phyloP scores from a whole-genome alignment of 2,329 filamentous ascomycete species.

The Sporothrix curviconia region DNA sequence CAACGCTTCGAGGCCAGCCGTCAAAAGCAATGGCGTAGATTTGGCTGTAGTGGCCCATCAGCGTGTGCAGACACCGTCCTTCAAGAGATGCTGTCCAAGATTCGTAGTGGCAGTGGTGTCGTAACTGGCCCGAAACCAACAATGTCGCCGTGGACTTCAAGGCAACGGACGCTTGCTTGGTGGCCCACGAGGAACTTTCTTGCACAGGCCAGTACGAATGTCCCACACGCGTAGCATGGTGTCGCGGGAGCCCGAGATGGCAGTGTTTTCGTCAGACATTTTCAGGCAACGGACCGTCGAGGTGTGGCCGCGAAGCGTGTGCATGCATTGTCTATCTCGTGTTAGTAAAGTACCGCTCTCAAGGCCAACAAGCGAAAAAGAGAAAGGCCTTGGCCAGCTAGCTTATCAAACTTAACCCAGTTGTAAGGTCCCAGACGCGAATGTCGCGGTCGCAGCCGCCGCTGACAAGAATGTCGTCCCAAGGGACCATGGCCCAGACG shows the following conservation, averaged over 20 bases:
- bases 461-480: slow-evolving; percentile 90
- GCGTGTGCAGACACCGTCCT: slow-evolving; percentile 81
- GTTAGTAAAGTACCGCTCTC: too few relatives aligned
- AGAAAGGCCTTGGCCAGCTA: too few relatives aligned
- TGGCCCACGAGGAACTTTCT: slow-evolving; percentile 89
- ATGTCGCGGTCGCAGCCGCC: slow-evolving; percentile 96
- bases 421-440: slow-evolving; percentile 91
- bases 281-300: slow-evolving; percentile 95
- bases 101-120: slow-evolving; percentile 92
- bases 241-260: slow-evolving; percentile 92
- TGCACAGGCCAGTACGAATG: slow-evolving; percentile 77
- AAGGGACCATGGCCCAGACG: slow-evolving; percentile 99
- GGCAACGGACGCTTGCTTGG: slow-evolving; percentile 87
- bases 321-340: slow-evolving; percentile 56
- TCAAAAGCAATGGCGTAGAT: slow-evolving; percentile 99
- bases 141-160: slow-evolving; percentile 93
- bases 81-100: slow-evolving; percentile 99
- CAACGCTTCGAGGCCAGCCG: slow-evolving; percentile 80
- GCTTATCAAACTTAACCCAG: too few relatives aligned
- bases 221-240: slow-evolving; percentile 96
- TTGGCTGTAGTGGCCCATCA: slow-evolving; percentile 94
- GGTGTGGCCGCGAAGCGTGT: slow-evolving; percentile 87
- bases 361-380: not conserved
- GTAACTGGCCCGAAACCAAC: slow-evolving; percentile 97
- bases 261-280: slow-evolving; percentile 90